Conservation (phyloP, 345 rosid species). For the Corchorus capsularis region DNA sequence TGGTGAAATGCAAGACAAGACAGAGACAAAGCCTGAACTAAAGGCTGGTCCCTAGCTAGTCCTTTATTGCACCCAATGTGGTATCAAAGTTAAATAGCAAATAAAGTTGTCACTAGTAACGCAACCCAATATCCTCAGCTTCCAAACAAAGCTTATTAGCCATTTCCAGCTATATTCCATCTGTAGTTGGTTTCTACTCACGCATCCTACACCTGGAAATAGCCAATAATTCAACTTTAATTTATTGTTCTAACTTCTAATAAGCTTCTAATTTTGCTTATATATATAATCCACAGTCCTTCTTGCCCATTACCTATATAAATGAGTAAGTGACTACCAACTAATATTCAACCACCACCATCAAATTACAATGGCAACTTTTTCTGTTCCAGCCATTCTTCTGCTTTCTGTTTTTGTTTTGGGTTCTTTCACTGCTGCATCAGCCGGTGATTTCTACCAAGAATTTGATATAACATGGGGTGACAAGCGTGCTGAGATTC, state of each 20-base stretch:
- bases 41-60: conserved; percentile 4
- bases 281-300: background rate
- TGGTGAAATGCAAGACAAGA: conserved; percentile 6
- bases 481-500: conserved; percentile 23
- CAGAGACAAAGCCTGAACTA: background rate
- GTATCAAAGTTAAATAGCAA: background rate
- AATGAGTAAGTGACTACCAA: background rate
- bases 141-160: conserved; percentile 4
- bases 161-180: conserved; percentile 13
- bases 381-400: background rate
- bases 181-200: conserved; percentile 18
- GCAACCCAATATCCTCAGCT: conserved; percentile 5
- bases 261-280: background rate
- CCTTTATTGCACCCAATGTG: background rate
- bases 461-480: conserved; percentile 35
- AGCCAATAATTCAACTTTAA: background rate
- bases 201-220: conserved; percentile 3
- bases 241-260: background rate
- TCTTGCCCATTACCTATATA: conserved; percentile 6
- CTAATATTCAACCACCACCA: background rate
- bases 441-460: conserved; percentile 27
- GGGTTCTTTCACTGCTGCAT: conserved; percentile 4
- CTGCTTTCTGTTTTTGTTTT: background rate
- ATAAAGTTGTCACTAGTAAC: background rate
- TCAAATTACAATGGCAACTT: background rate